Percentiles rank a stretch among this genome's conserved stretches.
Evolutionary conservation across 2,329 filamentous ascomycete species (phyloP).

Genomic region (Talaromyces sp.): DNA sequence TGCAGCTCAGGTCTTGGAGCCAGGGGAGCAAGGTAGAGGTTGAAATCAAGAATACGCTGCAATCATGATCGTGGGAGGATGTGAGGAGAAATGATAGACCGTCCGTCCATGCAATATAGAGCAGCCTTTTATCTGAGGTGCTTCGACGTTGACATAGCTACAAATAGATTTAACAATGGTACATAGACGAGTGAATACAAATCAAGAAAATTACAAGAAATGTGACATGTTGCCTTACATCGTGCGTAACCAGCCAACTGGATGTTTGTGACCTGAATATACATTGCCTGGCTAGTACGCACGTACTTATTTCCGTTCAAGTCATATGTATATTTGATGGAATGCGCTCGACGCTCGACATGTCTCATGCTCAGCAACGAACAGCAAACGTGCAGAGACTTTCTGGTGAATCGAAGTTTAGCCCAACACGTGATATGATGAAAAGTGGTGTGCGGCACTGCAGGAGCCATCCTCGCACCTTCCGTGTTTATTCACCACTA

Average conservation of each 20-base stretch:
- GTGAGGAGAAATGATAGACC: not conserved
- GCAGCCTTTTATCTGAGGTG: not conserved
- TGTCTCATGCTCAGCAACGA: not conserved
- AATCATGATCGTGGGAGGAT: conserved; percentile 22
- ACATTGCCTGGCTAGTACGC: not conserved
- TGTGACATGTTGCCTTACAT: conserved; percentile 7
- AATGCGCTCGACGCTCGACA: not conserved
- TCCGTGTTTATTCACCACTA: not conserved
- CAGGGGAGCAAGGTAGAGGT: conserved; percentile 60
- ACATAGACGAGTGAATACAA: not conserved
- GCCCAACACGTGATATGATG: conserved; percentile 8
- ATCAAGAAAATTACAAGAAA: not conserved
- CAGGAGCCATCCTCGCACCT: not conserved
- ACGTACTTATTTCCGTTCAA: not conserved
- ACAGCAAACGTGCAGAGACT: conserved; percentile 4
- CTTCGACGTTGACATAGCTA: not conserved
- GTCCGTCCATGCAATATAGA: not conserved
- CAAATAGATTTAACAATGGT: not conserved
- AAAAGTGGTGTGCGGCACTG: not conserved
- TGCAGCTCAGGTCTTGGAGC: conserved; percentile 56
- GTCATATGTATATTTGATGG: not conserved
- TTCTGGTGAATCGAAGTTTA: not conserved
- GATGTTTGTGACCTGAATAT: not conserved
- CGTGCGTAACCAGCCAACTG: conserved; percentile 6
- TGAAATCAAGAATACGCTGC: conserved; percentile 60